These are phyloP conservation scores for Penicillium steckii DNA, from an alignment of 495 filamentous ascomycete genomes.

Conservation along the genomic window DNA sequence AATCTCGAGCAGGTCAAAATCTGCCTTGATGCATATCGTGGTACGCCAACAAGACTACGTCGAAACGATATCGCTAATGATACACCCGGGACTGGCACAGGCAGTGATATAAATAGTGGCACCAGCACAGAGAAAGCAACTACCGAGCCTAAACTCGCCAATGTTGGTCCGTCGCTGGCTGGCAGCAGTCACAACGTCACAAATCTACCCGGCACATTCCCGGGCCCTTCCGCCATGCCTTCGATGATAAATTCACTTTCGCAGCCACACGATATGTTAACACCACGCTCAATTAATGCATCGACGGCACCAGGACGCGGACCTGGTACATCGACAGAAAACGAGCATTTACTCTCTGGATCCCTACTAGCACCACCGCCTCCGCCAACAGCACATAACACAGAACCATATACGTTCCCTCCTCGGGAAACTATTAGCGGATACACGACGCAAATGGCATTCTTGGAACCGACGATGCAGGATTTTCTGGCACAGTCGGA, in stretches of 20 bases:
- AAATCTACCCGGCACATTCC: neutral
- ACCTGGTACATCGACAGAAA: neutral
- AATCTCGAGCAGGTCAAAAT: conserved; percentile 37
- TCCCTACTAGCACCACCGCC: neutral
- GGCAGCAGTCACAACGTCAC: neutral
- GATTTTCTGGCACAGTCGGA: conserved; percentile 46
- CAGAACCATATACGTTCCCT: conserved; percentile 14
- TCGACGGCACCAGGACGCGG: neutral
- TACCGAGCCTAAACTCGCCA: too few relatives aligned
- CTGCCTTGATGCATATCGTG: conserved; percentile 31
- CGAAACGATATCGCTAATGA: neutral
- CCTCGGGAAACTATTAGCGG: conserved; percentile 19
- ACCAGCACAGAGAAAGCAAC: neutral
- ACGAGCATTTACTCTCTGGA: conserved; percentile 2
- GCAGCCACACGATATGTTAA: neutral
- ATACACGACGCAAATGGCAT: conserved; percentile 46
- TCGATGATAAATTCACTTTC: neutral
- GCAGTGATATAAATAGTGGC: neutral
- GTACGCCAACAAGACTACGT: conserved; percentile 7
- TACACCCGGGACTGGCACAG: neutral
- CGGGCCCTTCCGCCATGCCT: neutral
- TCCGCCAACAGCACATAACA: neutral
- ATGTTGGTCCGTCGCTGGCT: too few relatives aligned
- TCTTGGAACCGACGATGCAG: conserved; percentile 47
- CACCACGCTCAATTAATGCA: neutral